A percentile compares a stretch with the other conserved stretches of the same genome.
These are phyloP conservation scores for Candida glucosophila DNA, from an alignment of 1,139 yeast genomes.

Conservation along the genomic window DNA sequence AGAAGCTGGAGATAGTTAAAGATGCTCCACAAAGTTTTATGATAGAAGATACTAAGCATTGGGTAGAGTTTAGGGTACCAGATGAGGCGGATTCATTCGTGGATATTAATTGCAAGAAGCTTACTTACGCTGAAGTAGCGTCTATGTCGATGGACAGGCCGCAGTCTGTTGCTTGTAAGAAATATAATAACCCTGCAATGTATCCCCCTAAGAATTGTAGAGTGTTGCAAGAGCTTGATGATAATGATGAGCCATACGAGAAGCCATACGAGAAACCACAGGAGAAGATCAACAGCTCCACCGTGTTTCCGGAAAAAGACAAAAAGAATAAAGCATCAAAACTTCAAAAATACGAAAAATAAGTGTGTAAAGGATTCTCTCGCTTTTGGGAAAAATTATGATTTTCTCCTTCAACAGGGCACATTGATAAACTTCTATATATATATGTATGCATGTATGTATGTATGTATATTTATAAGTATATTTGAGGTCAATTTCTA, in stretches of 20 bases:
- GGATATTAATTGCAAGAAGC: constrained; percentile 26
- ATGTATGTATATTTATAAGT: too few species aligned
- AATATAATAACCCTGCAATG: constrained; percentile 3
- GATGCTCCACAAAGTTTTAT: constrained; percentile 3
- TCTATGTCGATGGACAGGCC: constrained; percentile 16
- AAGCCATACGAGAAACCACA: too few species aligned
- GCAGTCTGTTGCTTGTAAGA: constrained; percentile 2
- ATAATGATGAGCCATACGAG: constrained; percentile 6
- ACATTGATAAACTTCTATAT: too few species aligned
- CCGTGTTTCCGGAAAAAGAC: constrained; percentile 9
- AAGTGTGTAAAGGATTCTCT: too few species aligned
- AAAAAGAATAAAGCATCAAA: too few species aligned
- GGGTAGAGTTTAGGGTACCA: constrained; percentile 30
- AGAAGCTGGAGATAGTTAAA: constrained; percentile 2
- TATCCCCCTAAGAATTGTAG: constrained; percentile 2
- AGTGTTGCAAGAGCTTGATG: constrained; percentile 3
- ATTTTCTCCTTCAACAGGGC: too few species aligned
- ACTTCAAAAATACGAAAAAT: too few species aligned
- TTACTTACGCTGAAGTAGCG: constrained; percentile 41
- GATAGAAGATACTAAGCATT: constrained; percentile 13
- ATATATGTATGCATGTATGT: too few species aligned
- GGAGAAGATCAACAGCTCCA: too few species aligned
- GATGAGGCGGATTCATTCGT: constrained; percentile 29
- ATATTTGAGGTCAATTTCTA: too few species aligned
- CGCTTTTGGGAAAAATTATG: too few species aligned